phyloP scores from a whole-genome alignment of 1,139 yeast genomes.

The Sugiyamaella xylanicola region DNA sequence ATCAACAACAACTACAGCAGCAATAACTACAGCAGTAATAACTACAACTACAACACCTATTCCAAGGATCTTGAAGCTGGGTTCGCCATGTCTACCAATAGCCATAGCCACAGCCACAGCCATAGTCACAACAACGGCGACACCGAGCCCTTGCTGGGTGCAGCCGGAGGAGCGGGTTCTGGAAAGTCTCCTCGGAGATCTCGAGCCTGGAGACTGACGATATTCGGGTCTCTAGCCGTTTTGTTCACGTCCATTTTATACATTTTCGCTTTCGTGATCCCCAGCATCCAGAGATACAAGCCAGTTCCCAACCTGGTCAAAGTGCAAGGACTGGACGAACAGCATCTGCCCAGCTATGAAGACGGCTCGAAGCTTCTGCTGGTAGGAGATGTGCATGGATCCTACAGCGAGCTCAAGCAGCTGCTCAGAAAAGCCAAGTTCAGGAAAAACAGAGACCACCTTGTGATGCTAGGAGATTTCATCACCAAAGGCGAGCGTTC shows the following conservation, averaged over 20 bases:
- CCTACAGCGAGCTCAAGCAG: constrained; percentile 54
- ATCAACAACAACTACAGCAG: background rate
- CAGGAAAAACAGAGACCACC: constrained; percentile 53
- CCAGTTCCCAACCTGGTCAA: constrained; percentile 33
- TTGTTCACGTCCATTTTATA: constrained; percentile 20
- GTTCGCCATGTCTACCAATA: background rate
- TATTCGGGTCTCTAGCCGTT: background rate
- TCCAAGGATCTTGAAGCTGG: background rate
- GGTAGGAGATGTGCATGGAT: constrained; percentile 91
- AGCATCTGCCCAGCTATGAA: constrained; percentile 28
- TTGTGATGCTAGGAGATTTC: constrained; percentile 83
- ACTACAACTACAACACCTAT: background rate
- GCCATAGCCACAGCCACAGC: no score
- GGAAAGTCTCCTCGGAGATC: background rate
- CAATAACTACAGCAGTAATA: background rate
- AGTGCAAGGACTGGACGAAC: constrained; percentile 26
- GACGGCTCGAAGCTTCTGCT: constrained; percentile 54
- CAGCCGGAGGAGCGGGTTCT: background rate
- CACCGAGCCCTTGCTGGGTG: background rate
- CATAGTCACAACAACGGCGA: background rate
- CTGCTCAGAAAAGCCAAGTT: constrained; percentile 53
- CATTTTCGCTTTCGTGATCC: constrained; percentile 29
- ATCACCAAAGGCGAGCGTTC: constrained; percentile 84
- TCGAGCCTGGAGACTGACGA: background rate
- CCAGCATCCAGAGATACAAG: constrained; percentile 23